Evolutionary conservation across 208 protist species (phyloP).

Genomic region (Lotmaria passim): DNA sequence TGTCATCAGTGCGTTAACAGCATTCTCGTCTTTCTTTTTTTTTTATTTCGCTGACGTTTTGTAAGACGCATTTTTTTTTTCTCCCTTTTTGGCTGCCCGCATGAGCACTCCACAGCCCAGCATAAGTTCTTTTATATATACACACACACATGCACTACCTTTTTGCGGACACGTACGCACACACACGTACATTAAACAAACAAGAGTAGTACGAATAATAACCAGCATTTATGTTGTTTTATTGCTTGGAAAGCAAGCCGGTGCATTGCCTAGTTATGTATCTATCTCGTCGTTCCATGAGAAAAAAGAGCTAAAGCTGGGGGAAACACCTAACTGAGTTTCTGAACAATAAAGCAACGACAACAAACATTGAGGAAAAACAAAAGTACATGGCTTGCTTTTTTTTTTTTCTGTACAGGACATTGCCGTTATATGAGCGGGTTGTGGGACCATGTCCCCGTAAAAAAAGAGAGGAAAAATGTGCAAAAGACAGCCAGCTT

Average conservation of each 20-base stretch:
- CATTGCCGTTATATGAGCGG: no score
- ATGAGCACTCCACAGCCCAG: not conserved
- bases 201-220: constrained; percentile 5
- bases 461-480: no score
- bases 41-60: not conserved
- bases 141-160: not conserved
- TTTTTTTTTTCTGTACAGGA: no score
- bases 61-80: not conserved
- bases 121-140: constrained; percentile 1
- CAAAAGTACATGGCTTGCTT: no score
- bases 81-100: not conserved
- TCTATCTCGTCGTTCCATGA: no score
- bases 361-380: no score
- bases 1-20: not conserved
- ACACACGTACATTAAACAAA: constrained; percentile 13
- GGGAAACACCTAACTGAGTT: no score
- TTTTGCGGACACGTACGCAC: constrained; percentile 5
- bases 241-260: not conserved
- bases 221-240: not conserved
- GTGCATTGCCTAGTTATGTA: not conserved
- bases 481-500: no score
- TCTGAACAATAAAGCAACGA: no score
- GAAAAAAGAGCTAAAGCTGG: no score
- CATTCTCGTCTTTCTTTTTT: constrained; percentile 9
- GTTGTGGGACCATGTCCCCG: no score